phyloP scores from a whole-genome alignment of 2,329 filamentous ascomycete genomes.

The Penicillium sp. region DNA sequence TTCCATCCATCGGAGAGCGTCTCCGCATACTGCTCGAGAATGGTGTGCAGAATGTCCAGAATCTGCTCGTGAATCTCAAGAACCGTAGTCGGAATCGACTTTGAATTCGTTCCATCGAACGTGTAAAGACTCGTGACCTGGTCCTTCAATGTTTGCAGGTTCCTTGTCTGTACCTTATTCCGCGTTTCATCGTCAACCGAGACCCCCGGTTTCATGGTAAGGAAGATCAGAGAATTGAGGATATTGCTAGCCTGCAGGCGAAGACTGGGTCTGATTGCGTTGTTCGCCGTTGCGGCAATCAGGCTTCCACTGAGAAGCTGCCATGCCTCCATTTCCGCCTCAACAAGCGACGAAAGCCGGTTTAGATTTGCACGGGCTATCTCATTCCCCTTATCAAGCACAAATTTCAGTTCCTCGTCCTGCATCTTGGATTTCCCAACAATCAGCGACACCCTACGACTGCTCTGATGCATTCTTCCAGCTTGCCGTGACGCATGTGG shows the following conservation, averaged over 20 bases:
- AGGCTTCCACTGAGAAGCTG: constrained; percentile 54
- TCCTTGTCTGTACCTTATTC: constrained; percentile 62
- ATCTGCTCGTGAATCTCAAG: constrained; percentile 74
- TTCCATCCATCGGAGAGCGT: constrained; percentile 77
- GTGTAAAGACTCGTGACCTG: constrained; percentile 56
- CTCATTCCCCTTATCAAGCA: constrained; percentile 67
- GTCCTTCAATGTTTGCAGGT: constrained; percentile 60
- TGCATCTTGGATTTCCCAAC: constrained; percentile 38
- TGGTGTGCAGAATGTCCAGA: constrained; percentile 70
- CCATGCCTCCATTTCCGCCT: constrained; percentile 68
- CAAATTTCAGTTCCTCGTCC: constrained; percentile 46
- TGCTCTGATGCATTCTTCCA: constrained; percentile 32
- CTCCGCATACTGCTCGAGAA: constrained; percentile 86
- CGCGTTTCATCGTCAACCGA: constrained; percentile 42
- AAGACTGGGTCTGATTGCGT: constrained; percentile 33
- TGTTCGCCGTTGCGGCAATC: constrained; percentile 41
- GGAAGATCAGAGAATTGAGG: constrained; percentile 43
- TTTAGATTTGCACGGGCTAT: constrained; percentile 68
- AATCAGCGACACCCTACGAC: constrained; percentile 37
- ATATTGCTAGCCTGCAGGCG: constrained; percentile 56
- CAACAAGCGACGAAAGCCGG: constrained; percentile 62
- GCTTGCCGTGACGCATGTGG: constrained; percentile 21
- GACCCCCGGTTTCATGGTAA: constrained; percentile 39
- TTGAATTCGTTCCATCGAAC: constrained; percentile 48
- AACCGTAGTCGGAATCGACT: constrained; percentile 58